Percentiles rank a stretch among this genome's conserved stretches.
phyloP scores from a whole-genome alignment of 352 stramenopile species.

The Phytophthora sansomeana region DNA sequence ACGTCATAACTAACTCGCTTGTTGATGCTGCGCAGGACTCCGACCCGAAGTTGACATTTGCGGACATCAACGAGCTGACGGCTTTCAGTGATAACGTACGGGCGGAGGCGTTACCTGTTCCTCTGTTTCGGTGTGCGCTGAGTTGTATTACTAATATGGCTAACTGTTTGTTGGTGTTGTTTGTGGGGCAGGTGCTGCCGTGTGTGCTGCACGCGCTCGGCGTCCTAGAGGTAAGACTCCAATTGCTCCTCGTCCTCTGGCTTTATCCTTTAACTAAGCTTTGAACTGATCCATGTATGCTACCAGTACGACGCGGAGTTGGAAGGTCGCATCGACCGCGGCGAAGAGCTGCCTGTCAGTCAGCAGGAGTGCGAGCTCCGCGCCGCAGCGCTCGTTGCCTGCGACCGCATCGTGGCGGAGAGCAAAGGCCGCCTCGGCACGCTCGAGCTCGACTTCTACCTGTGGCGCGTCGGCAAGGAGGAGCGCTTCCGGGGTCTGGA shows the following conservation, averaged over 20 bases:
- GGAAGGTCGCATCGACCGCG: slow-evolving; percentile 51
- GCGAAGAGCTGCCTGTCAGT: slow-evolving; percentile 53
- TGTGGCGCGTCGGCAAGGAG: slow-evolving; percentile 85
- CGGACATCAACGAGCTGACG: slow-evolving; percentile 71
- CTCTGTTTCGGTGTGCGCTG: background rate
- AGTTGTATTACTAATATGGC: slow-evolving; percentile 1
- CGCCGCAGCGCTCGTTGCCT: slow-evolving; percentile 69
- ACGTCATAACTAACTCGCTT: background rate
- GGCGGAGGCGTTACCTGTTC: slow-evolving; percentile 1
- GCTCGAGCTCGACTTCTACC: slow-evolving; percentile 69
- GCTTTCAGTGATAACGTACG: slow-evolving; percentile 75
- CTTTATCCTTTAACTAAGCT: slow-evolving; percentile 1
- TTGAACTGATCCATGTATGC: slow-evolving; percentile 9
- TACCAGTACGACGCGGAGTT: slow-evolving; percentile 67
- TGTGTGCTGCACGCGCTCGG: slow-evolving; percentile 78
- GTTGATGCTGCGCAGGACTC: slow-evolving; percentile 47
- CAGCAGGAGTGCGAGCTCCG: slow-evolving; percentile 73
- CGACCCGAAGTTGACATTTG: slow-evolving; percentile 57
- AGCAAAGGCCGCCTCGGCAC: slow-evolving; percentile 56
- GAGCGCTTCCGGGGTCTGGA: slow-evolving; percentile 69
- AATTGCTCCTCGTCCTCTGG: background rate
- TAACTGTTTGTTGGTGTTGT: slow-evolving; percentile 3
- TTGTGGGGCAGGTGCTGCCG: slow-evolving; percentile 54
- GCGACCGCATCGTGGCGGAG: slow-evolving; percentile 67
- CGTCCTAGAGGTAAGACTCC: slow-evolving; percentile 62